Conservation (phyloP, 768 basidiomycete species). For the Lentinula sp. region DNA sequence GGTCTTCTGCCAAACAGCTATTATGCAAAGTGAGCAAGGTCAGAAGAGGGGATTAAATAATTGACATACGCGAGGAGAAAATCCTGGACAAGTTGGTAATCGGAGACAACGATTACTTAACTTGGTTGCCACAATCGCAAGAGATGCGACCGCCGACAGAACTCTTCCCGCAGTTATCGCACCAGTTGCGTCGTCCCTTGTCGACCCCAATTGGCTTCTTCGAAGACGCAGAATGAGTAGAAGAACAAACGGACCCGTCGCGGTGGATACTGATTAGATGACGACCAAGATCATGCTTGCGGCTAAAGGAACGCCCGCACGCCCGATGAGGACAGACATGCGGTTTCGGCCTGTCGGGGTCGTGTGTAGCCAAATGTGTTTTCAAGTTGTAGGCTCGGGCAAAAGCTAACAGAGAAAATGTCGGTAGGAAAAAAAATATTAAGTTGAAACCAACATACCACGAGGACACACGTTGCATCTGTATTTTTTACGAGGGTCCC, state of each 20-base stretch:
- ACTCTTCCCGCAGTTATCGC: constrained; percentile 68
- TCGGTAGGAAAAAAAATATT: constrained; percentile 1
- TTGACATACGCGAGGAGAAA: constrained; percentile 8
- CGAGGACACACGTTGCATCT: constrained; percentile 70
- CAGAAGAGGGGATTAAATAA: constrained; percentile 6
- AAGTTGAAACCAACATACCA: constrained; percentile 33
- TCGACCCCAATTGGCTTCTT: constrained; percentile 64
- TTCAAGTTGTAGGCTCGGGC: constrained; percentile 93
- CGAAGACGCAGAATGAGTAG: constrained; percentile 29
- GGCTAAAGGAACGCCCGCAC: constrained; percentile 87
- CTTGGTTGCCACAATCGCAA: constrained; percentile 54
- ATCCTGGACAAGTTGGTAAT: constrained; percentile 9
- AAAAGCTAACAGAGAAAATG: constrained; percentile 50
- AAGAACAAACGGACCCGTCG: constrained; percentile 47
- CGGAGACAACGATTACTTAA: constrained; percentile 40
- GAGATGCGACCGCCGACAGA: constrained; percentile 46
- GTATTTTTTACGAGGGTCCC: constrained; percentile 74
- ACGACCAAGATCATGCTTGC: constrained; percentile 90
- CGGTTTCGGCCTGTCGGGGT: constrained; percentile 86
- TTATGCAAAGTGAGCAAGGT: background rate
- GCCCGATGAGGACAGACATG: constrained; percentile 81
- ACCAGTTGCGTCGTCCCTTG: constrained; percentile 60
- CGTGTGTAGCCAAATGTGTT: constrained; percentile 93
- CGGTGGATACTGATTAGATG: constrained; percentile 85
- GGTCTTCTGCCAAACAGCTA: background rate